A percentile compares a stretch with the other conserved stretches of the same genome.
Conservation (phyloP, 1,284 basidiomycete genomes). For the Pseudozyma pruni region DNA sequence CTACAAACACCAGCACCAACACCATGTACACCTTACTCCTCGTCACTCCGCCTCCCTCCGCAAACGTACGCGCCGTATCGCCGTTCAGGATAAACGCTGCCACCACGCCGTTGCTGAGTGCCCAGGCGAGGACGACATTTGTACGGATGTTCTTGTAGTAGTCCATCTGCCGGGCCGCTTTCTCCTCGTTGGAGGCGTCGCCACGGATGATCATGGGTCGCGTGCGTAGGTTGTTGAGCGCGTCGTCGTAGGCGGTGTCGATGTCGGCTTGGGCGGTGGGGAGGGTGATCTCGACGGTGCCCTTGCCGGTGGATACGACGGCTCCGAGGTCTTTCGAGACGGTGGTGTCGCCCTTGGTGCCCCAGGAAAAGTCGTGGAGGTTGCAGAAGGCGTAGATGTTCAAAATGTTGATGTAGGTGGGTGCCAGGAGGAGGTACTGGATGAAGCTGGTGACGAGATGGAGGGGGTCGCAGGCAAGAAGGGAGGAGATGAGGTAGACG, state of each 20-base stretch:
- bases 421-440: slow-evolving; percentile 90
- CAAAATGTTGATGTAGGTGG: slow-evolving; percentile 86
- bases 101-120: slow-evolving; percentile 76
- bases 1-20: slow-evolving; percentile 64
- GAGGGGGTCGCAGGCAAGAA: slow-evolving; percentile 90
- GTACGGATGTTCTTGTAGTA: slow-evolving; percentile 79
- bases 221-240: slow-evolving; percentile 81
- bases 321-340: slow-evolving; percentile 63
- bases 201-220: slow-evolving; percentile 70
- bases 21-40: slow-evolving; percentile 63
- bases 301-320: slow-evolving; percentile 63
- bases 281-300: slow-evolving; percentile 84
- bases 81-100: slow-evolving; percentile 63
- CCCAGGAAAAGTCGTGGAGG: slow-evolving; percentile 66
- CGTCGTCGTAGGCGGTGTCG: slow-evolving; percentile 88
- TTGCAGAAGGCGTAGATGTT: slow-evolving; percentile 68
- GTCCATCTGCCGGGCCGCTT: slow-evolving; percentile 62
- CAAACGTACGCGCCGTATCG: slow-evolving; percentile 49
- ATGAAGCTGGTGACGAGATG: slow-evolving; percentile 92
- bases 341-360: slow-evolving; percentile 68
- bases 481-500: slow-evolving; percentile 70
- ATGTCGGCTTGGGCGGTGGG: slow-evolving; percentile 86
- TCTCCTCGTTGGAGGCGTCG: slow-evolving; percentile 61
- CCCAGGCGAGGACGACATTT: slow-evolving; percentile 87
- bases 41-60: slow-evolving; percentile 40